phyloP scores from a whole-genome alignment of 768 basidiomycete species.

The Lactarius indigo region DNA sequence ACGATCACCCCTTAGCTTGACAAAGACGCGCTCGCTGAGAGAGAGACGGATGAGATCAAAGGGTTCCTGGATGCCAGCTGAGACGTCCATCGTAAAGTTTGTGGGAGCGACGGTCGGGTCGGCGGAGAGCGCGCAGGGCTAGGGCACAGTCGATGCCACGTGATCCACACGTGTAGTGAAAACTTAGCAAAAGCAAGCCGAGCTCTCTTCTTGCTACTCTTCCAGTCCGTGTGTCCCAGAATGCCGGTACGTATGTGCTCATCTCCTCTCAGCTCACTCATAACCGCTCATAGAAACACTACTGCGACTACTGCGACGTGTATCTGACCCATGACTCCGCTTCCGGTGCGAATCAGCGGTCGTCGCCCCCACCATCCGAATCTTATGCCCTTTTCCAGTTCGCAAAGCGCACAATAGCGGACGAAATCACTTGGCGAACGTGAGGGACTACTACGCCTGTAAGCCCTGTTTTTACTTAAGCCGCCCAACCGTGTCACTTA shows the following conservation, averaged over 20 bases:
- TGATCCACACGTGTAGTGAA: slow-evolving; percentile 12
- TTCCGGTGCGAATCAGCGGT: slow-evolving; percentile 54
- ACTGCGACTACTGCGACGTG: slow-evolving; percentile 92
- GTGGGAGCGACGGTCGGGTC: background rate
- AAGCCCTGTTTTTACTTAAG: background rate
- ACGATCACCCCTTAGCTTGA: slow-evolving; percentile 93
- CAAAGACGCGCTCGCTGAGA: slow-evolving; percentile 95
- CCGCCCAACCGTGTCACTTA: background rate
- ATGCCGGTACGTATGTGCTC: slow-evolving; percentile 60
- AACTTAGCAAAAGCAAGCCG: background rate
- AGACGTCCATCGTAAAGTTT: slow-evolving; percentile 54
- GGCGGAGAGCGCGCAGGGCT: background rate
- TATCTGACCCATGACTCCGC: slow-evolving; percentile 93
- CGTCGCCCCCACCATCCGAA: background rate
- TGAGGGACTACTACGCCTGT: slow-evolving; percentile 97
- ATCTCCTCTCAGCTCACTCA: background rate
- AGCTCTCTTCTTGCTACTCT: background rate
- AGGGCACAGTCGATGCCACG: background rate
- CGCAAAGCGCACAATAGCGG: slow-evolving; percentile 99
- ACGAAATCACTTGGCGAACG: slow-evolving; percentile 94
- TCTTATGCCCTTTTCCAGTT: slow-evolving; percentile 44
- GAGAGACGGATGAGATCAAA: slow-evolving; percentile 97
- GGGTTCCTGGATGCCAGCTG: slow-evolving; percentile 85
- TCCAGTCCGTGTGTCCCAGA: slow-evolving; percentile 31
- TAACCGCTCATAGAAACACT: slow-evolving; percentile 66